Evolutionary conservation across 768 basidiomycete species (phyloP), one percentile per base, ranked within the genome.

Genomic region (Leccinum fibrillosum): DNA sequence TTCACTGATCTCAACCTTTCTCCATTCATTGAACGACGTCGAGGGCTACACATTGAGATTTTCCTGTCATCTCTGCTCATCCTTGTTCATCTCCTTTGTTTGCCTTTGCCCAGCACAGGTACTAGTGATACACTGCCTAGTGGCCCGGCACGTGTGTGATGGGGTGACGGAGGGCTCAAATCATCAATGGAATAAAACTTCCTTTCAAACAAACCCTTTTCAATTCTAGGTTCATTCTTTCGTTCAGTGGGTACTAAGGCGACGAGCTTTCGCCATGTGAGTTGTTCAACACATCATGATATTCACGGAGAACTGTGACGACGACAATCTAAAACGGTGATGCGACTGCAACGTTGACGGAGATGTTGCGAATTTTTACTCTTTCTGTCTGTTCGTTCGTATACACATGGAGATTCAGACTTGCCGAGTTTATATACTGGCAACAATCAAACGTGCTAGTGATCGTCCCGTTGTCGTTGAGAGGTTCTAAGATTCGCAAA

Each of bases 391-490:
- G 28, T 30, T 10, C 28, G 17, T 39, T 13, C 37, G 37, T 39
- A 39, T n/a, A 5, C 17, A 39, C 28, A 30, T 39, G 7, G 17
- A 39, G 37, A 17, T 7, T 7, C 17, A 39, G 37, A 39, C 12
- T 1, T 39, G 3, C 2, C 17, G 17, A 17, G 17, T 39, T 17
- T n/a, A 17, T 39, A n/a, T 17, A 17, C n/a, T 9, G 37, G 35
- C 4, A 19, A 19, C 19, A 19, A 19, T 19, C 12, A 35, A 35
- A 35, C 35, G 13, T 35, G 13, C 13, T 15, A 7, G 23, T 25
- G 23, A 74, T 82, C 9, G 82, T 83, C 19, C 86, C 84, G 62
- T 86, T 77, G 30, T 86, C 85, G 62, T 84, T 82, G 73, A 68
- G 45, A 30, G 66, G 57, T 45, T 68, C 63, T 65, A 35, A 28